phyloP scores from a whole-genome alignment of 768 basidiomycete genomes.

The Leccinum incarnatum region DNA sequence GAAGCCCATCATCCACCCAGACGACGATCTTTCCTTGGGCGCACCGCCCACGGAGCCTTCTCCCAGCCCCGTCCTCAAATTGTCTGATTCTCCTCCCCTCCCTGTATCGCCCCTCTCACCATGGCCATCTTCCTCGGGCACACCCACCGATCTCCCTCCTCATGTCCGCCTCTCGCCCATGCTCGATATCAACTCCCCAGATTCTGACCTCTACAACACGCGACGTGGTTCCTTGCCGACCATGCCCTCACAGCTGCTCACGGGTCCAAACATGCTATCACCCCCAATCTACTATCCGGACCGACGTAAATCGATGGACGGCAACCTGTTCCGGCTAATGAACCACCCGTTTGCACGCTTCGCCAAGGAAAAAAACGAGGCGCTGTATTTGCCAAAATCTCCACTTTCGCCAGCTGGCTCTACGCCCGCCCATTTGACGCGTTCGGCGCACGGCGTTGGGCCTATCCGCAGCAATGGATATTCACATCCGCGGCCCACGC shows the following conservation, averaged over 20 bases:
- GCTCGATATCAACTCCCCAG: conserved; percentile 21
- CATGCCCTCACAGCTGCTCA: conserved; percentile 28
- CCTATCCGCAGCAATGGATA: conserved; percentile 47
- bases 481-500: conserved; percentile 34
- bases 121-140: conserved; percentile 38
- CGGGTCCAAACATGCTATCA: conserved; percentile 33
- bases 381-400: conserved; percentile 32
- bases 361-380: conserved; percentile 35
- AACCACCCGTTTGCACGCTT: conserved; percentile 39
- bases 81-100: conserved; percentile 19
- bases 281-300: conserved; percentile 33
- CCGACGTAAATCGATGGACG: conserved; percentile 40
- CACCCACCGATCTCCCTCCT: conserved; percentile 19
- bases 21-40: conserved; percentile 11
- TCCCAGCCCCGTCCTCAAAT: conserved; percentile 20
- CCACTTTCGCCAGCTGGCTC: conserved; percentile 32
- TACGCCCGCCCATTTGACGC: conserved; percentile 35
- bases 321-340: conserved; percentile 49
- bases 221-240: conserved; percentile 59
- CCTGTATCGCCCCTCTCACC: conserved; percentile 5
- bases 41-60: conserved; percentile 3
- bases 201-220: conserved; percentile 34
- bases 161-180: conserved; percentile 23
- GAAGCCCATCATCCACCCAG: conserved; percentile 33
- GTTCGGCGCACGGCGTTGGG: conserved; percentile 34